Conservation (phyloP, 352 stramenopile genomes). For the Halophytophthora batemanensis region DNA sequence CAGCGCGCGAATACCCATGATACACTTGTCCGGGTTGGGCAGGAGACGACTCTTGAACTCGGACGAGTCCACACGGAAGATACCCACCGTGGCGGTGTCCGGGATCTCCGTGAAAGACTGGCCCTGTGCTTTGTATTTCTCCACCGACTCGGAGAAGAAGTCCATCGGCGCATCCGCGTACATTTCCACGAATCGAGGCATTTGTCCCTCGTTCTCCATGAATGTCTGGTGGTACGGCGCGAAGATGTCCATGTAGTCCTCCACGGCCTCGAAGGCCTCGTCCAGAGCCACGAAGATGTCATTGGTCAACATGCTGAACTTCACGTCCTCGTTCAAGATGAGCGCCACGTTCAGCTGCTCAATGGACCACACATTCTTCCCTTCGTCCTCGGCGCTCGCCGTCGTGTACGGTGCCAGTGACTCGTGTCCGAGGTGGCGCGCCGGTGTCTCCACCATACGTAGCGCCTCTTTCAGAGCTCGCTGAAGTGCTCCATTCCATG, state of each 20-base stretch:
- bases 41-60: constrained; percentile 87
- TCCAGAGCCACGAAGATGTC: constrained; percentile 84
- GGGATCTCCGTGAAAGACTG: constrained; percentile 86
- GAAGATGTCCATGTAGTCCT: constrained; percentile 90
- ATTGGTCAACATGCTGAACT: constrained; percentile 79
- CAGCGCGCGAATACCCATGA: constrained; percentile 75
- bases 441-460: constrained; percentile 85
- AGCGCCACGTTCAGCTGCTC: constrained; percentile 76
- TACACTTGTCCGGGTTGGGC: constrained; percentile 86
- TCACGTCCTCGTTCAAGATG: constrained; percentile 81
- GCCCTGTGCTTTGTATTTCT: constrained; percentile 77
- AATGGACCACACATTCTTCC: constrained; percentile 75
- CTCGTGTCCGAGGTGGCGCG: constrained; percentile 77
- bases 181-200: constrained; percentile 52
- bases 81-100: constrained; percentile 81
- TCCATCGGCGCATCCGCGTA: constrained; percentile 76
- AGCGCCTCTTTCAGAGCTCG: constrained; percentile 82
- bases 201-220: constrained; percentile 79
- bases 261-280: constrained; percentile 74
- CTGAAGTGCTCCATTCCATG: constrained; percentile 70
- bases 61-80: constrained; percentile 90
- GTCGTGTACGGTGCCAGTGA: constrained; percentile 76
- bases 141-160: constrained; percentile 78
- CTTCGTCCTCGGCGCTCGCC: constrained; percentile 80
- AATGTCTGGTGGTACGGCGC: constrained; percentile 86